Evolutionary conservation across 805 yeast species (phyloP).

Genomic region (Ogataea saltuana): DNA sequence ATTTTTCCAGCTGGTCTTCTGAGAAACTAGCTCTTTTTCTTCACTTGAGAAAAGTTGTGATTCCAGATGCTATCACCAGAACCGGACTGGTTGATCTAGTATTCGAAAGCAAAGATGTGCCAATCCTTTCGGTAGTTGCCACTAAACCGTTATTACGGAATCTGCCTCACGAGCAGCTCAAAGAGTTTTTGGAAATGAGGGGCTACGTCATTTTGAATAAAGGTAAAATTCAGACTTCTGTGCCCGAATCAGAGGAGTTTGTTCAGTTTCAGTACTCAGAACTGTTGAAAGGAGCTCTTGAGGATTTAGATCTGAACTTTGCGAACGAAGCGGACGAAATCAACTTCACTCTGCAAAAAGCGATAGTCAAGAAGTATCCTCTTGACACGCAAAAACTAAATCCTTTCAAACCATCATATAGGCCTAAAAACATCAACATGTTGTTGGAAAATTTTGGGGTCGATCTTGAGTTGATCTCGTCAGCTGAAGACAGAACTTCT

Average conservation of each 20-base stretch:
- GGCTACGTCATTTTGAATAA: conserved; percentile 5
- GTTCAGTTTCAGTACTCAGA: conserved; percentile 6
- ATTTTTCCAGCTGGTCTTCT: conserved; percentile 1
- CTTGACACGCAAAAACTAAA: neutral
- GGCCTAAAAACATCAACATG: conserved; percentile 2
- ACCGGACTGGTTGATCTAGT: neutral
- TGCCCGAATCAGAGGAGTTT: conserved; percentile 3
- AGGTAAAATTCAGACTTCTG: conserved; percentile 4
- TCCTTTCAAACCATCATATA: conserved; percentile 1
- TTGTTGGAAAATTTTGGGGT: conserved; percentile 1
- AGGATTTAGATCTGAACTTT: neutral
- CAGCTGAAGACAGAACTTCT: neutral
- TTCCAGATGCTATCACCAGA: neutral
- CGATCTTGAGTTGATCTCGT: neutral
- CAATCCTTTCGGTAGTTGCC: conserved; percentile 1
- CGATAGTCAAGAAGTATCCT: neutral
- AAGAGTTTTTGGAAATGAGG: conserved; percentile 1
- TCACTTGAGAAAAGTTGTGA: neutral
- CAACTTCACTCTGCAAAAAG: neutral
- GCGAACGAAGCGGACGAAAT: conserved; percentile 1
- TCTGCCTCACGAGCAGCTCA: conserved; percentile 6
- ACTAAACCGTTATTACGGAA: neutral
- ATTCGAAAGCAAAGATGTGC: neutral
- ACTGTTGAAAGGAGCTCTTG: neutral
- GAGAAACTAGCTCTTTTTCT: conserved; percentile 3